Evolutionary conservation across 768 basidiomycete genomes (phyloP).

Genomic region (Nidularia pulvinata): DNA sequence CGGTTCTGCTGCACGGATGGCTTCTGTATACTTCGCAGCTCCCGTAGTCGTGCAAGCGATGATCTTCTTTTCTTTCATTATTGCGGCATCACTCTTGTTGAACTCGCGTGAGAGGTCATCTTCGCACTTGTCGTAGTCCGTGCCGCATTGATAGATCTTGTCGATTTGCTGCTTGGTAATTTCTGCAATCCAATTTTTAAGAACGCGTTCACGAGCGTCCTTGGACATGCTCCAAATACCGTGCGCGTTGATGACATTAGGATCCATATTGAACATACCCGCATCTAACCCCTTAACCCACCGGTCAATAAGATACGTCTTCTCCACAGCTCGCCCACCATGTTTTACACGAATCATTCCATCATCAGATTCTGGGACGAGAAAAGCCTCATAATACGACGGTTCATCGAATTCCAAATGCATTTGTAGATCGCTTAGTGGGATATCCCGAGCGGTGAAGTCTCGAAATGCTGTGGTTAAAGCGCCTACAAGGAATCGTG

Average conservation of each 20-base stretch:
- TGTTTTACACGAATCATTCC: constrained; percentile 46
- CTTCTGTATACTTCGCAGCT: constrained; percentile 56
- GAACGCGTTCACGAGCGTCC: constrained; percentile 16
- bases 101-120: constrained; percentile 31
- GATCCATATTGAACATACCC: constrained; percentile 31
- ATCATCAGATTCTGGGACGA: constrained; percentile 32
- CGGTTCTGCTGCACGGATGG: constrained; percentile 44
- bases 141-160: constrained; percentile 26
- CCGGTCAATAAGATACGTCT: constrained; percentile 39
- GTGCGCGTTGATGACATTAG: constrained; percentile 18
- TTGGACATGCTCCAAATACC: constrained; percentile 33
- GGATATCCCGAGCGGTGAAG: constrained; percentile 17
- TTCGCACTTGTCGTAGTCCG: constrained; percentile 37
- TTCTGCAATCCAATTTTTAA: constrained; percentile 27
- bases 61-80: constrained; percentile 47
- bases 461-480: constrained; percentile 25
- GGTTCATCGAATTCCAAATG: constrained; percentile 53
- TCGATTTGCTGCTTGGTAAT: constrained; percentile 30
- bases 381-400: constrained; percentile 44
- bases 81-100: constrained; percentile 21
- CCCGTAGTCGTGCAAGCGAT: constrained; percentile 73
- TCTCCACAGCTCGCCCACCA: constrained; percentile 27
- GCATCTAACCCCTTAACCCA: constrained; percentile 47
- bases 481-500: constrained; percentile 2
- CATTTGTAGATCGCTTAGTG: constrained; percentile 28